Evolutionary conservation across 441 rosid species (phyloP).

Genomic region (Pelargonium fulgidum): DNA sequence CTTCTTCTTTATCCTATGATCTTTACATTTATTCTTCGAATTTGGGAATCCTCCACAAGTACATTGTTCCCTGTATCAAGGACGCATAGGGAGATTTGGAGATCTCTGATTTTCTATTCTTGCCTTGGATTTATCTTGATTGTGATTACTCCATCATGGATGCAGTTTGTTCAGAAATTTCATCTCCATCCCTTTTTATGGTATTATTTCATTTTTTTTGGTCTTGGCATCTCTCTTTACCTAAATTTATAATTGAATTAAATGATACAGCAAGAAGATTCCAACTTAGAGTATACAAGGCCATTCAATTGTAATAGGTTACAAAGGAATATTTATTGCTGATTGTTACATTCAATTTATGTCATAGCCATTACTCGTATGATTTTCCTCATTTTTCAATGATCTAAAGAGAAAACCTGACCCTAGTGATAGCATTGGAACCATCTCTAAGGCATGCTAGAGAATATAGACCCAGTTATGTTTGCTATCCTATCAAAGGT

Average conservation of each 20-base stretch:
- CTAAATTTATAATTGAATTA: neutral
- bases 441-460: slow-evolving; percentile 2
- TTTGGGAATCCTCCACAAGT: slow-evolving; percentile 26
- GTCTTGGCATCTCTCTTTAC: neutral
- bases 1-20: slow-evolving; percentile 63
- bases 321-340: neutral
- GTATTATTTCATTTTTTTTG: slow-evolving; percentile 31
- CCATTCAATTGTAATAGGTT: neutral
- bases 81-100: slow-evolving; percentile 34
- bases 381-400: slow-evolving; percentile 1
- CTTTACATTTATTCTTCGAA: slow-evolving; percentile 42
- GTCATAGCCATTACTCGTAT: neutral
- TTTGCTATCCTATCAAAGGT: neutral
- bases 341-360: neutral
- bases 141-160: slow-evolving; percentile 65
- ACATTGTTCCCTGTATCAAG: slow-evolving; percentile 26
- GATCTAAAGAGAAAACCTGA: neutral
- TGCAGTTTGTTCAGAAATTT: slow-evolving; percentile 73
- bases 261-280: neutral
- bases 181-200: slow-evolving; percentile 68
- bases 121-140: slow-evolving; percentile 46
- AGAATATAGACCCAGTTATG: neutral
- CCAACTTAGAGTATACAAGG: neutral
- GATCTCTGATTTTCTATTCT: slow-evolving; percentile 49
- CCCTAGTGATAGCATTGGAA: neutral